Evolutionary conservation across 768 basidiomycete genomes (phyloP).

Genomic region (Phanerochaete carnosa): DNA sequence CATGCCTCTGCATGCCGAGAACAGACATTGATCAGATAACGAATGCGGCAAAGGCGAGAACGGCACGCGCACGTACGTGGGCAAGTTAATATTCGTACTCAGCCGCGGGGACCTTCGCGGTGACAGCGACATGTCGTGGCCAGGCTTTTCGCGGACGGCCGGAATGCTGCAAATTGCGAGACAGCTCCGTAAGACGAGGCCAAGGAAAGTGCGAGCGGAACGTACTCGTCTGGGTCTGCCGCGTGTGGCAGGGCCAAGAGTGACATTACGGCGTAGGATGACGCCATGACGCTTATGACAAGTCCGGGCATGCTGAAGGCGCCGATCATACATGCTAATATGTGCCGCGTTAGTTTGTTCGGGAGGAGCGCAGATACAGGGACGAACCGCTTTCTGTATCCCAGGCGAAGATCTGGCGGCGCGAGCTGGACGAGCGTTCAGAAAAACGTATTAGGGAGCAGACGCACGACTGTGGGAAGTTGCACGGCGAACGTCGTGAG

Average conservation of each 20-base stretch:
- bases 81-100: background rate
- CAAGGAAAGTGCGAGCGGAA: no score
- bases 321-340: constrained; percentile 1
- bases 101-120: background rate
- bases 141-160: background rate
- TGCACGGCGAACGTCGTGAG: background rate
- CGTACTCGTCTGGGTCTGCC: background rate
- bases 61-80: no score
- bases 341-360: background rate
- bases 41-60: background rate
- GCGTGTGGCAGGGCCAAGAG: background rate
- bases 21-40: background rate
- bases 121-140: background rate
- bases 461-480: background rate
- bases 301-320: background rate
- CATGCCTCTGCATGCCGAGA: background rate
- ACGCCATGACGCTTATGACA: background rate
- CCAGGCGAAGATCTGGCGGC: background rate
- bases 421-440: background rate
- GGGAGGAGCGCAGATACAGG: background rate
- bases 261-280: background rate
- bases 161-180: no score
- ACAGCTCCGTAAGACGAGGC: no score
- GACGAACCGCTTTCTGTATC: background rate
- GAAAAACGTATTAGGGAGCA: no score